Percentiles rank a stretch among this genome's conserved stretches.
Evolutionary conservation across 139 green algal genomes (phyloP).

Genomic region (Closterium sp.): DNA sequence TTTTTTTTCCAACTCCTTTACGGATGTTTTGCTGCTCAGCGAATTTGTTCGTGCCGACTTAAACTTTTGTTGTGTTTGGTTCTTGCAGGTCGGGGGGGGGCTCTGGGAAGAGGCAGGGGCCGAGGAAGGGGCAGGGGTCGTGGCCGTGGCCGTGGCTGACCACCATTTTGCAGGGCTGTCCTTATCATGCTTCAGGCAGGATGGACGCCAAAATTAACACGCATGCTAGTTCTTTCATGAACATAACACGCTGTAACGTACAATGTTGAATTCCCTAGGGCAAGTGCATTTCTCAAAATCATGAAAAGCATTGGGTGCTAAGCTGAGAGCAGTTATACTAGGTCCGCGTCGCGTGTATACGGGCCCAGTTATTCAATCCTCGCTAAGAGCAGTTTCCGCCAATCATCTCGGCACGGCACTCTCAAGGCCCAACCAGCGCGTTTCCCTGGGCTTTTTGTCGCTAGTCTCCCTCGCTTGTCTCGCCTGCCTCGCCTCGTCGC

Average conservation of each 20-base stretch:
- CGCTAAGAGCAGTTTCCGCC: neutral
- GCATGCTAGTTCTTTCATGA: too few species aligned
- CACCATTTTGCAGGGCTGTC: neutral
- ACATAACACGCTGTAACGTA: too few species aligned
- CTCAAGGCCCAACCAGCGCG: neutral
- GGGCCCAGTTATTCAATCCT: too few species aligned
- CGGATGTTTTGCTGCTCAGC: too few species aligned
- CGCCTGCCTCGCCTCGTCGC: neutral
- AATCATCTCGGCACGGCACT: neutral
- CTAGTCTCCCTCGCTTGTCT: neutral
- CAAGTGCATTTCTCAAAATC: too few species aligned
- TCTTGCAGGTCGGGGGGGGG: slow-evolving; percentile 11
- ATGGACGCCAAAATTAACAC: neutral
- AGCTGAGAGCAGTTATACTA: too few species aligned
- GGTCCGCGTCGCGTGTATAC: too few species aligned
- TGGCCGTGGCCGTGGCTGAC: slow-evolving; percentile 8
- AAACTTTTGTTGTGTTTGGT: too few species aligned
- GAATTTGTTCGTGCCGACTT: too few species aligned
- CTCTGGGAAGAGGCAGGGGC: slow-evolving; percentile 33
- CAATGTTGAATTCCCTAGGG: too few species aligned
- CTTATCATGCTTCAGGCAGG: neutral
- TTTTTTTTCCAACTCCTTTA: too few species aligned
- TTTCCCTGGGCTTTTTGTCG: neutral
- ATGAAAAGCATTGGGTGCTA: too few species aligned
- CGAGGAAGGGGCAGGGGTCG: slow-evolving; percentile 48